A percentile compares a stretch with the other conserved stretches of the same genome.
phyloP scores from a whole-genome alignment of 352 stramenopile genomes.

The Globisporangium paroecandrum region DNA sequence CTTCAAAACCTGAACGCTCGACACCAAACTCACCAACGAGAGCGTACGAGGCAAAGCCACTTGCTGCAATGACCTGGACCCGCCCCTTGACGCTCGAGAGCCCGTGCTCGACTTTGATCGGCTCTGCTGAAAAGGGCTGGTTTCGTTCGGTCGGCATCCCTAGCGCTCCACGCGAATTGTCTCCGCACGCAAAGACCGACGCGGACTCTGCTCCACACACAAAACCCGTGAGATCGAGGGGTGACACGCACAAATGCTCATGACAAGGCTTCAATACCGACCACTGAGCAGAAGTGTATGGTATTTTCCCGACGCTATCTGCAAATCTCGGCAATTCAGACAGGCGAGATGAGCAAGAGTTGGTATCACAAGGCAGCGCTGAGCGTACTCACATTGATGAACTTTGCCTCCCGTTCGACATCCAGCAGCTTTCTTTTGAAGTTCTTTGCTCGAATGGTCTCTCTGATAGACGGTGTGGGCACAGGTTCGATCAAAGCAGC shows the following conservation, averaged over 20 bases:
- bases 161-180: slow-evolving; percentile 62
- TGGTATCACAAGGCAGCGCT: neutral
- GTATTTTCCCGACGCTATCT: slow-evolving; percentile 74
- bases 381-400: slow-evolving; percentile 33
- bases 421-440: slow-evolving; percentile 31
- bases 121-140: slow-evolving; percentile 14
- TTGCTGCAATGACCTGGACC: slow-evolving; percentile 56
- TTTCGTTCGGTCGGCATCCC: slow-evolving; percentile 14
- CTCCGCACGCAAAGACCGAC: slow-evolving; percentile 61
- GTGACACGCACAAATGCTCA: neutral
- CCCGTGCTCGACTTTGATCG: slow-evolving; percentile 31
- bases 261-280: slow-evolving; percentile 18
- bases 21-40: slow-evolving; percentile 42
- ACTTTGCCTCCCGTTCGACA: slow-evolving; percentile 70
- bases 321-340: neutral
- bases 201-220: slow-evolving; percentile 47
- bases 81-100: slow-evolving; percentile 20
- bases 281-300: slow-evolving; percentile 72
- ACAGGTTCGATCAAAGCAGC: slow-evolving; percentile 20
- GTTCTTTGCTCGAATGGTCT: slow-evolving; percentile 46
- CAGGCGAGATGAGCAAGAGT: neutral
- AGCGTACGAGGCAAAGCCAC: slow-evolving; percentile 62
- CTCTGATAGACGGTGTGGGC: slow-evolving; percentile 40
- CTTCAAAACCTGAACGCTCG: neutral
- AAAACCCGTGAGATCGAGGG: neutral